Evolutionary conservation across 108 stramenopile species (phyloP), one percentile per base, ranked within the genome.

Genomic region (Skeletonema costatum): DNA sequence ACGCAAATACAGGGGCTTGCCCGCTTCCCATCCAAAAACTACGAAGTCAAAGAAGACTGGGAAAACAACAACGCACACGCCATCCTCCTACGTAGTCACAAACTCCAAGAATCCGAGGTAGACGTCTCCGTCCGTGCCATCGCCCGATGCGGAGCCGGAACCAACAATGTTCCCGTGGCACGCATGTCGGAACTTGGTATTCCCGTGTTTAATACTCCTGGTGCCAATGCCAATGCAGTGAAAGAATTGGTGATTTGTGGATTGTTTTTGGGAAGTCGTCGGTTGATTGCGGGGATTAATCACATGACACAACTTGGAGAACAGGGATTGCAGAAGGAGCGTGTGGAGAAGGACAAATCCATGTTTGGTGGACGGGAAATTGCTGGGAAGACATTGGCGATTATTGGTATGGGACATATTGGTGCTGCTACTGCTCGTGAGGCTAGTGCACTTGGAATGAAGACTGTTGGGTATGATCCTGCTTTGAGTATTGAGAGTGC

Each of bases 171-270:
- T 30, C 96, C 97, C 61, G 96, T 97, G 10, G 71, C 92, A 62
- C 89, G 96, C 25, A 96, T 96, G 90, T 95, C 95, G 16, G 95
- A 97, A 74, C 68, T 95, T 48, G 98, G 98, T 35, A 97, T 98
- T 73, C 96, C 96, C 21, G 98, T 98, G 32, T 97, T 98, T 74
- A 98, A 98, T 75, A 98, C 98, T 1, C 98, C 98, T 5, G 98
- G 98, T 11, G 98, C 96, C 13, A 98, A 98, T 85, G 96, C 98
- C 73, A 97, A 96, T 68, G 96, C 97, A n/a, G 96, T 97, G 44
- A 97, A 95, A 71, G 98, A 98, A 80, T 80, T 98, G 42, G 94
- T 97, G 14, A 46, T 98, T 42, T 92, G 92, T 61, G 94, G 92
- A n/a, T 85, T 98, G 81, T 70, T 98, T n/a, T 75, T 97, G 31